Base-by-base conservation (phyloP, 148 eudicot genomes). In the Oxyria digyna region DNA sequence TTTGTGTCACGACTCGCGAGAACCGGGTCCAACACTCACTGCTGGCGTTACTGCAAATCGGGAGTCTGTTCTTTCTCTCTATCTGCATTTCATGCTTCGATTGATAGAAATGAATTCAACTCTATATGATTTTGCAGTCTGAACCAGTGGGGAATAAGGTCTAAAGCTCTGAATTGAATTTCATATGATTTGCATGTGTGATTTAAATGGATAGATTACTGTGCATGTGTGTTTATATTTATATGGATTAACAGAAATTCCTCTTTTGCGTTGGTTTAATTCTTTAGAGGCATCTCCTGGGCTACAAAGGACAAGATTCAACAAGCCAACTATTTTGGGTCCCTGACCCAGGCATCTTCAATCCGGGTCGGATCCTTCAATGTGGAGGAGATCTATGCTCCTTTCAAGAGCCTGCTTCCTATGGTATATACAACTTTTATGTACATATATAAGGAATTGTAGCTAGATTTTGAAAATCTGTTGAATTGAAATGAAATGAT, bases 351-450 rank as follows among this genome's bases (percentile, higher is more conserved):
- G 74, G 98, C 98, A 32, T 90, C 97, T 49, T 83, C 98, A 0
- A 90, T 93, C 74, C 79, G 98, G 62, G 98, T 90, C 78, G 97
- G 98, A 8, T 90, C 96, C 54, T 94, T 75, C 81, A 82, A 90
- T 81, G 98, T 97, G 45, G 97, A 90, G 75, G 98, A 94, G 84
- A 94, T 94, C 21, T 88, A 90, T 84, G 97, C 96, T 65, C 97
- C 98, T 43, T 94, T 94, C 80, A 94, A 94, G 81, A 94, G 97
- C 82, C 80, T 94, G 3, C 97, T 94, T 18, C 98, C 98, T 29
- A 88, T 94, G 98, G 98, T 93, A 73, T 33, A n/a, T 5, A 4
- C 8, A 3, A 17, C 52, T 46, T 3, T 46, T 46, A 6, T n/a
- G 23, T 46, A 46, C 52, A 18, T 40, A 3, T 23, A 42, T 42